phyloP scores from a whole-genome alignment of 257 asterid species.

The Solanum clarkiae region DNA sequence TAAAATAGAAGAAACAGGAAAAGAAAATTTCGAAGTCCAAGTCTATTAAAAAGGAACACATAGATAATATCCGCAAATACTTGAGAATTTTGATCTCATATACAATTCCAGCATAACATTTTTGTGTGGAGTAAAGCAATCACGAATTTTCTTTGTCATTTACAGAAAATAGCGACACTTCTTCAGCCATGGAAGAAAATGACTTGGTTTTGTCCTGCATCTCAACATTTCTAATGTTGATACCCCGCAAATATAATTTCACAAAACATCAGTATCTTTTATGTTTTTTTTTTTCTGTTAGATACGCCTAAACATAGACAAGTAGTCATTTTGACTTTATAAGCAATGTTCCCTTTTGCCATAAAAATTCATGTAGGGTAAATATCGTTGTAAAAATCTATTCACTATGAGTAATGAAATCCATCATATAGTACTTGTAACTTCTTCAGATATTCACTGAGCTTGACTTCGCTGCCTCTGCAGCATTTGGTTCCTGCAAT shows the following conservation, averaged over 20 bases:
- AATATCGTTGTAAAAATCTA: not conserved
- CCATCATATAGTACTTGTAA: slow-evolving; percentile 43
- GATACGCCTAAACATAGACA: not conserved
- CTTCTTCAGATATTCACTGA: slow-evolving; percentile 66
- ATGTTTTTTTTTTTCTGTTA: not conserved
- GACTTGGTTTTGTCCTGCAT: slow-evolving; percentile 84
- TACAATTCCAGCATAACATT: not conserved
- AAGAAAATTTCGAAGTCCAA: not conserved
- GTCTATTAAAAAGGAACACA: not conserved
- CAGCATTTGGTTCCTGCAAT: slow-evolving; percentile 60
- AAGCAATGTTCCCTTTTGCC: not conserved
- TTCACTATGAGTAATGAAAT: not conserved
- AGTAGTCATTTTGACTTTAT: not conserved
- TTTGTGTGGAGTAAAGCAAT: not conserved
- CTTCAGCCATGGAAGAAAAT: slow-evolving; percentile 77
- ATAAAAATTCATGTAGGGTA: not conserved
- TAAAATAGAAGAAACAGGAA: not conserved
- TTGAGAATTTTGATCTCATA: not conserved
- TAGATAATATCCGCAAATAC: not conserved
- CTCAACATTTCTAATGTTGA: slow-evolving; percentile 62
- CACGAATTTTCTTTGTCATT: slow-evolving; percentile 35
- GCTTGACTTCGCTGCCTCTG: slow-evolving; percentile 48
- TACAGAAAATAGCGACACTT: slow-evolving; percentile 49
- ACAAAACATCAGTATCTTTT: not conserved
- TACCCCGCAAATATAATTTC: slow-evolving; percentile 33